Percentiles rank a stretch among this genome's conserved stretches.
phyloP scores from a whole-genome alignment of 1,139 yeast genomes.

The Ashbya aceris region DNA sequence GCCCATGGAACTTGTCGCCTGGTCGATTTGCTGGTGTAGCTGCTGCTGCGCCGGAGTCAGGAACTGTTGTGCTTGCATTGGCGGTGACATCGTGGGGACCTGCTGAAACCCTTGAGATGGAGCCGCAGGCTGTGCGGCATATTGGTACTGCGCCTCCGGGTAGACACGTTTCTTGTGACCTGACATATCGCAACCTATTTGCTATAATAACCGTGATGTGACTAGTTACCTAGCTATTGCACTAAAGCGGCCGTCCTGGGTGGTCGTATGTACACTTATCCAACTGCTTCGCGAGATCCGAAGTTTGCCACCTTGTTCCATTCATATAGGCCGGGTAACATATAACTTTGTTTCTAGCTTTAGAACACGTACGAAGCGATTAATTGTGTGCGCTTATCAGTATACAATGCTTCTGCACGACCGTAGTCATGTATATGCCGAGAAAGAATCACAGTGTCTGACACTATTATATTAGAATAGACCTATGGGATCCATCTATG shows the following conservation, averaged over 20 bases:
- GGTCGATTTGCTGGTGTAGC: constrained; percentile 25
- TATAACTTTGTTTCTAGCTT: no score
- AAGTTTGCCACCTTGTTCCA: no score
- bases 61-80: constrained; percentile 10
- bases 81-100: constrained; percentile 6
- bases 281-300: no score
- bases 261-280: neutral
- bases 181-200: constrained; percentile 26
- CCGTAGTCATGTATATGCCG: no score
- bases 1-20: constrained; percentile 20
- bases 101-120: constrained; percentile 3
- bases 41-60: constrained; percentile 26
- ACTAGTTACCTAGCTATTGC: neutral
- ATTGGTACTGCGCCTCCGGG: constrained; percentile 33
- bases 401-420: no score
- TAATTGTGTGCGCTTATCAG: no score
- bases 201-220: neutral
- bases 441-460: no score
- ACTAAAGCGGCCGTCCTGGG: neutral
- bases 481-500: no score
- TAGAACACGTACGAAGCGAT: no score
- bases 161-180: constrained; percentile 33
- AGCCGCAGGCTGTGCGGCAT: constrained; percentile 8
- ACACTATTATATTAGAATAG: no score
- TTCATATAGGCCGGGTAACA: no score